Evolutionary conservation across 306 rosid species (phyloP).

Genomic region (Acacia confusa): DNA sequence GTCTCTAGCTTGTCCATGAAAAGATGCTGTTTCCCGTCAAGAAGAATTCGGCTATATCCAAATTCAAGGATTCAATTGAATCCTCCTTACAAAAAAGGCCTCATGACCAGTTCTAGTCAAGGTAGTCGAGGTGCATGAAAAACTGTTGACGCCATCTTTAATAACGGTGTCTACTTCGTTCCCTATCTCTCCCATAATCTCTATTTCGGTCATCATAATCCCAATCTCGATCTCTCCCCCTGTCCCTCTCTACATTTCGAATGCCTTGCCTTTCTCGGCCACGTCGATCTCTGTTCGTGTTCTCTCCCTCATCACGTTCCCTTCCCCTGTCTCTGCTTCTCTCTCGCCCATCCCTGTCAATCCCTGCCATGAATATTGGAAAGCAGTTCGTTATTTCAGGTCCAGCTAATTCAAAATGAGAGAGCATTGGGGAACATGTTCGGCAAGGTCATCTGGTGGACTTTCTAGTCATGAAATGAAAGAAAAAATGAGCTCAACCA

Average conservation of each 20-base stretch:
- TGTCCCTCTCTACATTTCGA: slow-evolving; percentile 72
- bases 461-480: neutral
- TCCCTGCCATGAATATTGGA: slow-evolving; percentile 56
- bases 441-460: neutral
- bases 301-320: slow-evolving; percentile 60
- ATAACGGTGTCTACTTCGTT: slow-evolving; percentile 61
- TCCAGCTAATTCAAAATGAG: slow-evolving; percentile 23
- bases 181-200: slow-evolving; percentile 79
- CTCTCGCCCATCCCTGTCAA: slow-evolving; percentile 76
- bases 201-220: slow-evolving; percentile 67
- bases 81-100: slow-evolving; percentile 23
- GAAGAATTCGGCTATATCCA: slow-evolving; percentile 18
- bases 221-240: slow-evolving; percentile 75
- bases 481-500: neutral
- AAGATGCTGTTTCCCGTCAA: neutral
- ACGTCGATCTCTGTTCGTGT: slow-evolving; percentile 65
- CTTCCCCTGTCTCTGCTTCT: slow-evolving; percentile 83
- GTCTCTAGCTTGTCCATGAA: neutral
- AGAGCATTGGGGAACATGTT: neutral
- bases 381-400: slow-evolving; percentile 11
- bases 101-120: slow-evolving; percentile 22
- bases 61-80: slow-evolving; percentile 31
- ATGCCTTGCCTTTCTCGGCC: slow-evolving; percentile 67
- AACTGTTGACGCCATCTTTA: slow-evolving; percentile 35
- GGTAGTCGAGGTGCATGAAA: slow-evolving; percentile 28